Base-by-base conservation (phyloP, 805 yeast genomes). In the Yamadazyma olivae region DNA sequence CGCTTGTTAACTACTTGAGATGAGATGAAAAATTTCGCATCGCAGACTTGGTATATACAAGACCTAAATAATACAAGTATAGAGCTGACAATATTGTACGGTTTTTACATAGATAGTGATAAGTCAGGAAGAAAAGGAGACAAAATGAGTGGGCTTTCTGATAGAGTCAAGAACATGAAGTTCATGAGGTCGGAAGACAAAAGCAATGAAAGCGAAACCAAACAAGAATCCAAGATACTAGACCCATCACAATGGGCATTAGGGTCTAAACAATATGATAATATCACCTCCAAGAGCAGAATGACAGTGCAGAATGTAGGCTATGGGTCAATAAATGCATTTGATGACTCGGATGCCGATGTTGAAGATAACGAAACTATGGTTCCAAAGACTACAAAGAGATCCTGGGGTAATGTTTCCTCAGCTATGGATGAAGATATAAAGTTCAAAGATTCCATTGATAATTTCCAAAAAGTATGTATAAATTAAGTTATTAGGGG, bases 121-220 rank as follows among this genome's bases (percentile, higher is more conserved):
- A 20, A 20, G 23, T 7, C 23, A 20, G 10, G 7, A 20, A 10
- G 7, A 7, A 7, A 20, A 7, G 23, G 23, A 20, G 7, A 20
- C 23, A 7, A 13, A n/a, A 59, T 57, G 64, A 53, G 59, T 42
- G 56, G 59, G 6, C 55, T 67, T 35, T 83, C 93, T 18, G 75
- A 77, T 49, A 73, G 88, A 50, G 85, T 87, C 49, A 67, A 82
- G 79, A 83, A 81, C 74, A 87, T 87, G 96, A 87, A 86, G 70
- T 67, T 68, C 69, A 67, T 67, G 71, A 61, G 51, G 28, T 52
- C 70, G 23, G 75, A 72, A 16, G 69, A 61, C 25, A 53, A 40
- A 49, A 53, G 55, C 19, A 51, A 21, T 21, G 23, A 18, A 12
- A 8, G n/a, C 27, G 7, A n/a, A 8, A 6, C 18, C 20, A 8